A percentile compares a stretch with the other conserved stretches of the same genome.
Conservation (phyloP, 805 yeast species). For the Clavispora carvajalis region DNA sequence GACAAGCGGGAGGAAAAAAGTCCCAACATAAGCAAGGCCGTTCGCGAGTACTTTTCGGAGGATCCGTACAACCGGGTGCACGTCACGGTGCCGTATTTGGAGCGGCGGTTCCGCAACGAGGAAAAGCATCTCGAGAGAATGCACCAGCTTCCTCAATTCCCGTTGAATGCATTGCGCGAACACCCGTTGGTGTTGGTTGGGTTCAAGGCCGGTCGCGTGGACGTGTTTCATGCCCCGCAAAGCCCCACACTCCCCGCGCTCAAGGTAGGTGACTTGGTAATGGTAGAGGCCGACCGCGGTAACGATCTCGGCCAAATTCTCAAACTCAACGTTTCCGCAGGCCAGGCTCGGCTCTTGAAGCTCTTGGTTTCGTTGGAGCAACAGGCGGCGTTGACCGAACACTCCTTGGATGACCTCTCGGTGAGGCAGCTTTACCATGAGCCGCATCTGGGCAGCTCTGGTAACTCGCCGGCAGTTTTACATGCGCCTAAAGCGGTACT, state of each 20-base stretch:
- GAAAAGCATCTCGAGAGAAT: constrained; percentile 24
- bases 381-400: constrained; percentile 51
- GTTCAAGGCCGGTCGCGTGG: constrained; percentile 76
- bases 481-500: constrained; percentile 67
- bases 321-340: constrained; percentile 51
- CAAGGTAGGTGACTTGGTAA: constrained; percentile 60
- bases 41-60: constrained; percentile 30
- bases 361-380: constrained; percentile 66
- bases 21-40: constrained; percentile 4
- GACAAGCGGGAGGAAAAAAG: no score
- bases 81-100: constrained; percentile 25
- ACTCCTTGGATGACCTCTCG: constrained; percentile 19
- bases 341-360: constrained; percentile 65
- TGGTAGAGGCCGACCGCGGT: constrained; percentile 83
- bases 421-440: constrained; percentile 15
- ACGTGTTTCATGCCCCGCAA: constrained; percentile 61
- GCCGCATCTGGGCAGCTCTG: constrained; percentile 3
- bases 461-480: constrained; percentile 39
- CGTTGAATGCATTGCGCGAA: constrained; percentile 20
- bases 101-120: constrained; percentile 26
- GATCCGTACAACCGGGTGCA: constrained; percentile 38
- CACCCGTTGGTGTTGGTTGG: constrained; percentile 38
- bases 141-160: constrained; percentile 32
- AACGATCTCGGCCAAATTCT: constrained; percentile 67
- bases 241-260: constrained; percentile 23